A percentile compares a stretch with the other conserved stretches of the same genome.
phyloP scores from a whole-genome alignment of 2,329 filamentous ascomycete species.

The Neurospora crassa region DNA sequence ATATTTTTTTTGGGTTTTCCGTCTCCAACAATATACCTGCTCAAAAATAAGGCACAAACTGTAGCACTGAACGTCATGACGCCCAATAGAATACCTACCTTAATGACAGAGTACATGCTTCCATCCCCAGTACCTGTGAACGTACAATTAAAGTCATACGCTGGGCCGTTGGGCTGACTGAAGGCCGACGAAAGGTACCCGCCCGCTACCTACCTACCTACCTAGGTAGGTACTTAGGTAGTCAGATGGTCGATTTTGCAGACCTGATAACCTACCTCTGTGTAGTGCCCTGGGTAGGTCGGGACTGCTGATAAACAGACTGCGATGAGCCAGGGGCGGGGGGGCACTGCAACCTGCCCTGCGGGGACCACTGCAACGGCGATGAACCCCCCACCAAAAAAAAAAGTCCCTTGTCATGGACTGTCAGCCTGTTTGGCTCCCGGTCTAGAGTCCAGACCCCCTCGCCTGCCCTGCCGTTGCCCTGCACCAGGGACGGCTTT shows the following conservation, averaged over 20 bases:
- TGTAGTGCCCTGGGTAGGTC: neutral
- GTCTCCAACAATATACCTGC: neutral
- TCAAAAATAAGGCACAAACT: neutral
- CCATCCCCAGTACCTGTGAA: neutral
- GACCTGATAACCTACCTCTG: too few species aligned
- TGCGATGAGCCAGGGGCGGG: neutral
- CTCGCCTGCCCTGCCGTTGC: neutral
- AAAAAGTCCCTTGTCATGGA: neutral
- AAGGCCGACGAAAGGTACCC: neutral
- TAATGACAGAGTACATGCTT: neutral
- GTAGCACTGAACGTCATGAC: neutral
- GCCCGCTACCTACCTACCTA: too few species aligned
- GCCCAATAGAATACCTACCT: neutral
- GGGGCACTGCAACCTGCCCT: neutral
- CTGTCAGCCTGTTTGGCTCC: neutral
- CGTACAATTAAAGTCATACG: neutral
- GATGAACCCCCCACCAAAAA: neutral
- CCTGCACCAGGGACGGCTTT: neutral
- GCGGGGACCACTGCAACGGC: neutral
- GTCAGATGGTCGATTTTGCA: too few species aligned
- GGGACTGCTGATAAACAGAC: neutral
- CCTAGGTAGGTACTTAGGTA: too few species aligned
- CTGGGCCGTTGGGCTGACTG: neutral
- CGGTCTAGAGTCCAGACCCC: neutral
- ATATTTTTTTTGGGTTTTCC: too few species aligned